Base-by-base conservation (phyloP, 495 filamentous ascomycete species). In the Penicillium steckii region DNA sequence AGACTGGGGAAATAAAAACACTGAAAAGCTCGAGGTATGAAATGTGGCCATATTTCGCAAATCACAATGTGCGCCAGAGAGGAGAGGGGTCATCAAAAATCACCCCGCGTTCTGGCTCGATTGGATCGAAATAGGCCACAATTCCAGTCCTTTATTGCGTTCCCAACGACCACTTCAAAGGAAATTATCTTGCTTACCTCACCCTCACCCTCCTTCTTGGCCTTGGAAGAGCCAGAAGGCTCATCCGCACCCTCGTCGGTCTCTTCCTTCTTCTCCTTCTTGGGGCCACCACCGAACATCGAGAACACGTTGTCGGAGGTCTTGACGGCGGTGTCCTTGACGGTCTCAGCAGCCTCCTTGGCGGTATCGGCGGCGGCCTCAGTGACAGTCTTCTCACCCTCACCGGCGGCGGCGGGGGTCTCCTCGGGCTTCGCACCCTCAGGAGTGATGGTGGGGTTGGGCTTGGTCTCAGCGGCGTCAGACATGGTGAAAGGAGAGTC, bases 211-310 rank as follows among this genome's bases (percentile, higher is more conserved):
- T 74, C 79, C 69, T 92, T 92, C 67, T 87, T 79, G 42, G 86
- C 85, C 80, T 95, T 95, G 55, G 90, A 85, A 71, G 85, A 89
- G 52, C 91, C 91, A 61, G 89, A 93, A 62, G 82, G 84, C 69
- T 97, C 90, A 55, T 85, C 80, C 53, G 83, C 84, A 24, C 79
- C 83, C 27, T 90, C 89, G 15, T 86, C 89, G 53, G 84, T 75
- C 70, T 89, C 89, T 68, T 90, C 87, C 82, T 91, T 95, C 74
- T 82, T 82, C 64, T 87, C 84, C 66, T 85, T 85, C 69, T 89
- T 92, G 45, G 90, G 89, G 15, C 86, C 86, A 48, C 92, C 92
- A 53, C 94, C 94, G 69, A 98, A 98, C 94, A 98, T 98, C 67
- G 87, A 88, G 78, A 96, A 98, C 46, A 98, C 86, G 64, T 74